A percentile compares a stretch with the other conserved stretches of the same genome.
These are phyloP conservation scores for Torulaspora pretoriensis DNA, from an alignment of 1,139 yeast genomes.

Conservation along the genomic window DNA sequence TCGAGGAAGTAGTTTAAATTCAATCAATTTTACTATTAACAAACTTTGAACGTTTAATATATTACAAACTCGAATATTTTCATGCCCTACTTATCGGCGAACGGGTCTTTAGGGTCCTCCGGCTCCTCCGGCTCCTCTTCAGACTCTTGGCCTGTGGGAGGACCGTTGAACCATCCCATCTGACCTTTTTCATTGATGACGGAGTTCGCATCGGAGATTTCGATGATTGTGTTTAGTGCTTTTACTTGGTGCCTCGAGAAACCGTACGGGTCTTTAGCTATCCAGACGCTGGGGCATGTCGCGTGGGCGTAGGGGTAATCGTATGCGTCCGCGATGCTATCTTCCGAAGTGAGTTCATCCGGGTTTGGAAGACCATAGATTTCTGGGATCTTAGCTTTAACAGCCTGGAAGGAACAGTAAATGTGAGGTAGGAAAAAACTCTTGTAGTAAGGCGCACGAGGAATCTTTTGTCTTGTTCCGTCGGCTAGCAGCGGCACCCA, in stretches of 20 bases:
- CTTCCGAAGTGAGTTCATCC: conserved; percentile 36
- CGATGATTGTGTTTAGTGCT: conserved; percentile 45
- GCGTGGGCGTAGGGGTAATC: conserved; percentile 68
- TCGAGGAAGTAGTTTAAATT: too few relatives aligned
- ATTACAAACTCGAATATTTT: background rate
- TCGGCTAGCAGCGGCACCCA: conserved; percentile 50
- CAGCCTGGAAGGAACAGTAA: conserved; percentile 53
- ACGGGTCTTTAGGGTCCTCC: background rate
- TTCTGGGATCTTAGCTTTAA: conserved; percentile 53
- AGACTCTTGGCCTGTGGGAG: conserved; percentile 46
- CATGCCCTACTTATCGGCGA: background rate
- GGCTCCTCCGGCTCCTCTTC: conserved; percentile 2
- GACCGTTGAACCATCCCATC: conserved; percentile 50
- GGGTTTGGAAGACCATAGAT: conserved; percentile 43
- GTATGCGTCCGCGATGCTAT: conserved; percentile 52
- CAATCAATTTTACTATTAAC: background rate
- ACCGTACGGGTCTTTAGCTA: conserved; percentile 83
- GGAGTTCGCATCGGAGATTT: conserved; percentile 65
- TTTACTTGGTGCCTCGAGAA: conserved; percentile 59
- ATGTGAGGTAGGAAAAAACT: conserved; percentile 64
- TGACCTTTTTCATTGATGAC: conserved; percentile 56
- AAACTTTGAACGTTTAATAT: background rate
- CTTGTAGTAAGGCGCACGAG: conserved; percentile 40
- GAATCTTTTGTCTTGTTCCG: conserved; percentile 36
- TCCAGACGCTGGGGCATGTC: conserved; percentile 73